Conservation (phyloP, 2,329 filamentous ascomycete genomes). For the Colletotrichum sansevieriae region DNA sequence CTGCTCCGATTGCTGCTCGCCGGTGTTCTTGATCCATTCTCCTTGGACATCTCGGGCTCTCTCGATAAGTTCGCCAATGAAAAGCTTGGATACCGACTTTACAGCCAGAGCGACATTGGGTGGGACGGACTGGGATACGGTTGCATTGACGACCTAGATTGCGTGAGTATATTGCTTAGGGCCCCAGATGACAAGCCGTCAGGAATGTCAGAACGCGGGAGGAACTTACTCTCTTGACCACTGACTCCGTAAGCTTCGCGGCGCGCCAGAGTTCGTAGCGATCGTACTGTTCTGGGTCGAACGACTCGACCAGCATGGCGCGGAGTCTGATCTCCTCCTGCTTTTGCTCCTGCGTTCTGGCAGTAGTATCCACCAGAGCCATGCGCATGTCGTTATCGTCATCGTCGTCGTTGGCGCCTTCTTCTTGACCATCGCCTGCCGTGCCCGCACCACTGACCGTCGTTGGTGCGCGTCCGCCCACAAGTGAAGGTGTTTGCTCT, state of each 20-base stretch:
- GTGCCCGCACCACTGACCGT: constrained; percentile 58
- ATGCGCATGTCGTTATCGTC: constrained; percentile 64
- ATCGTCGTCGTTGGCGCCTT: constrained; percentile 69
- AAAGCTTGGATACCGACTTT: constrained; percentile 81
- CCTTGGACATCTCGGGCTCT: constrained; percentile 76
- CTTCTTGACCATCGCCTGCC: constrained; percentile 57
- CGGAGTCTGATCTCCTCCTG: constrained; percentile 70
- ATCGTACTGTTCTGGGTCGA: constrained; percentile 75
- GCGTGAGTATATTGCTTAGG: constrained; percentile 12
- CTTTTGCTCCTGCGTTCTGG: constrained; percentile 76
- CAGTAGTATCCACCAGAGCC: constrained; percentile 69
- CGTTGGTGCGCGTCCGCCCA: constrained; percentile 60
- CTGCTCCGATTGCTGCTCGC: constrained; percentile 69
- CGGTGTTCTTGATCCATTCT: constrained; percentile 74
- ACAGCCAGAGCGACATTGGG: constrained; percentile 81
- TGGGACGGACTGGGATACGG: constrained; percentile 83
- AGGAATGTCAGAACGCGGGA: background rate
- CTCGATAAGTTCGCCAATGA: constrained; percentile 82
- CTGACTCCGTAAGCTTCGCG: constrained; percentile 75
- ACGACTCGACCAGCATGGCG: constrained; percentile 73
- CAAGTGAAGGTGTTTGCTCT: constrained; percentile 56
- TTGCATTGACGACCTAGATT: constrained; percentile 79
- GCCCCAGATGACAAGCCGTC: background rate
- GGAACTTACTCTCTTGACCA: constrained; percentile 73
- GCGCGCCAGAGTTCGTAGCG: constrained; percentile 80